phyloP scores from a whole-genome alignment of 2,329 filamentous ascomycete species.

The Acrocalymma vagum region DNA sequence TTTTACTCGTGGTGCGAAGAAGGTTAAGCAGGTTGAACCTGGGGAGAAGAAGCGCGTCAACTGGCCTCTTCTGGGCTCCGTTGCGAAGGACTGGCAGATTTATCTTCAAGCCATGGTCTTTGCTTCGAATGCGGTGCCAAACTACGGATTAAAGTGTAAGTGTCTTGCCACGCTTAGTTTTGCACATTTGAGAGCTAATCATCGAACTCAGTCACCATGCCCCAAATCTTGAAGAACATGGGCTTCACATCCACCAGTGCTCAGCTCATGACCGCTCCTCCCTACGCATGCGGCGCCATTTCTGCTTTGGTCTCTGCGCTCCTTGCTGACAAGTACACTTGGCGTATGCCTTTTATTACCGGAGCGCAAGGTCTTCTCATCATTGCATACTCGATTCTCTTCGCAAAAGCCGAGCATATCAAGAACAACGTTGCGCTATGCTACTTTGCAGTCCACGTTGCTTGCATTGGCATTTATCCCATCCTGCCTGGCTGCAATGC shows the following conservation, averaged over 20 bases:
- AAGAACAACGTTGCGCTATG: constrained; percentile 51
- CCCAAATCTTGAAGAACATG: constrained; percentile 24
- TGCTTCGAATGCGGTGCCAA: constrained; percentile 28
- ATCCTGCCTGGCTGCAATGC: constrained; percentile 30
- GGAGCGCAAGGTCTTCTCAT: constrained; percentile 35
- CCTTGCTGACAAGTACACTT: constrained; percentile 25
- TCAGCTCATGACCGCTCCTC: constrained; percentile 33
- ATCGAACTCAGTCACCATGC: constrained; percentile 6
- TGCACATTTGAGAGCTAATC: neutral
- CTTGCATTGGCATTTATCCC: constrained; percentile 44
- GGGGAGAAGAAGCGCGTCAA: constrained; percentile 21
- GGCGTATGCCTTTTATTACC: constrained; percentile 32
- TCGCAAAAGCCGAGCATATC: constrained; percentile 47
- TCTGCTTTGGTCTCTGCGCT: constrained; percentile 23
- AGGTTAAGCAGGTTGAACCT: constrained; percentile 15
- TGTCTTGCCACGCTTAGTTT: neutral
- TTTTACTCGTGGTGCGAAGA: constrained; percentile 20
- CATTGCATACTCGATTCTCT: constrained; percentile 53
- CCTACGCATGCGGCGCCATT: constrained; percentile 30
- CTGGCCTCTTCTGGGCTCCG: constrained; percentile 38
- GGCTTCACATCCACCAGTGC: constrained; percentile 32
- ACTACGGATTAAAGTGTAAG: constrained; percentile 47
- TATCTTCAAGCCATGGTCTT: constrained; percentile 53
- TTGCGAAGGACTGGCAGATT: constrained; percentile 60
- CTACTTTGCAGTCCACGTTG: constrained; percentile 55